Conservation (phyloP, 768 basidiomycete species). For the Leucosporidium yakuticum region DNA sequence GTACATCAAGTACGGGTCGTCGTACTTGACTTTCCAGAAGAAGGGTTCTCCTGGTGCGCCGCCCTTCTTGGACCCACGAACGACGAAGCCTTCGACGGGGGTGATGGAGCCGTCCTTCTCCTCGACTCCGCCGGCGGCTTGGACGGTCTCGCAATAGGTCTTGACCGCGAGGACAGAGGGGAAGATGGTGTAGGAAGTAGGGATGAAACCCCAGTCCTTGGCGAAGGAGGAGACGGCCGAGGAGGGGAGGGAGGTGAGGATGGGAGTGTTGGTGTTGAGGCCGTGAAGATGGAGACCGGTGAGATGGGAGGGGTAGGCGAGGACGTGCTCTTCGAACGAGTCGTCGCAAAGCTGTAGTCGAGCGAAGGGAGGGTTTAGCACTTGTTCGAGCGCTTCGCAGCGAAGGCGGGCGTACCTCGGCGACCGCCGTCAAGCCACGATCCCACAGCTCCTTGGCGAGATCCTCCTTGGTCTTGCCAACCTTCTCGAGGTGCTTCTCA, state of each 20-base stretch:
- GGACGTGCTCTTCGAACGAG: constrained; percentile 91
- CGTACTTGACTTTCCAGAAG: constrained; percentile 99
- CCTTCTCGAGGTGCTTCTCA: constrained; percentile 56
- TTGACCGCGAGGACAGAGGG: constrained; percentile 62
- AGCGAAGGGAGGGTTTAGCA: neutral
- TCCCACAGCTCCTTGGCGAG: constrained; percentile 71
- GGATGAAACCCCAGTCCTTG: constrained; percentile 82
- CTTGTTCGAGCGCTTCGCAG: neutral
- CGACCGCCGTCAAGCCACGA: constrained; percentile 78
- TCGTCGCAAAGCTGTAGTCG: constrained; percentile 88
- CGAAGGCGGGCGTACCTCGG: constrained; percentile 60
- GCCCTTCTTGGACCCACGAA: constrained; percentile 54
- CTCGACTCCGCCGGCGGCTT: constrained; percentile 63
- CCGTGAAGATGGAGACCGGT: constrained; percentile 93
- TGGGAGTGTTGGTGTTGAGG: constrained; percentile 61
- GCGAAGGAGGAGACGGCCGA: constrained; percentile 70
- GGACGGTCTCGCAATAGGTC: constrained; percentile 63
- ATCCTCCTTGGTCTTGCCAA: constrained; percentile 63
- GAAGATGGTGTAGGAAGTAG: constrained; percentile 58
- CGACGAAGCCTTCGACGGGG: constrained; percentile 87
- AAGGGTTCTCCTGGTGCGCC: constrained; percentile 54
- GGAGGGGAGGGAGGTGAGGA: constrained; percentile 68
- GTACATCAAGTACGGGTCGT: constrained; percentile 98
- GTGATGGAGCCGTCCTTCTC: constrained; percentile 60
- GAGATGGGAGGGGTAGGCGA: constrained; percentile 69